Conservation (phyloP, 495 filamentous ascomycete species). For the Penicillium parvum region DNA sequence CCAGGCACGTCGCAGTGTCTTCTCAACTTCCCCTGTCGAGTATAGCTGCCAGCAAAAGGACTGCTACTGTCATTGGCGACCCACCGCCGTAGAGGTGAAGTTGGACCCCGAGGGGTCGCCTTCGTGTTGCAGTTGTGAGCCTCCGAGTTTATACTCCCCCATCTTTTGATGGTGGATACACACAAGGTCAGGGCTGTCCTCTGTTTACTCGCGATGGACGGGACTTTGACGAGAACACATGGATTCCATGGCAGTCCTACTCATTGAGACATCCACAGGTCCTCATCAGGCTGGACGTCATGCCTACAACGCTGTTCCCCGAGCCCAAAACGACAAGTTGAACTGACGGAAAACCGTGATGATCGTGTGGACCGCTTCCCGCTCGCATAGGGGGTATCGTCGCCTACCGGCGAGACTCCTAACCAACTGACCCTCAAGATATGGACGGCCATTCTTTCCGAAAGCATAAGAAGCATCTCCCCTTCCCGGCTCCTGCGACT, state of each 20-base stretch:
- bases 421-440: no score
- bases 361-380: constrained; percentile 2
- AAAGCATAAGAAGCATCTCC: no score
- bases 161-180: no score
- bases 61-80: not conserved
- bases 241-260: no score
- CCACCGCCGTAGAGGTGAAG: constrained; percentile 6
- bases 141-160: no score
- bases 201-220: no score
- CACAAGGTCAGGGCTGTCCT: constrained; percentile 4
- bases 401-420: no score
- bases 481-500: no score
- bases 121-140: not conserved
- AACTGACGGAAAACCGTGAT: constrained; percentile 1
- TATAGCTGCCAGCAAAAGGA: not conserved
- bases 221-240: no score
- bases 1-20: constrained; percentile 4
- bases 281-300: no score
- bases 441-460: no score
- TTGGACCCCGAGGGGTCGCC: not conserved
- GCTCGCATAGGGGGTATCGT: not conserved
- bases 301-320: not conserved
- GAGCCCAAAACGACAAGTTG: not conserved
- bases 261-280: no score
- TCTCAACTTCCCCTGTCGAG: constrained; percentile 5